Evolutionary conservation across 1,284 basidiomycete species (phyloP).

Genomic region (Hypsizygus ulmarius): DNA sequence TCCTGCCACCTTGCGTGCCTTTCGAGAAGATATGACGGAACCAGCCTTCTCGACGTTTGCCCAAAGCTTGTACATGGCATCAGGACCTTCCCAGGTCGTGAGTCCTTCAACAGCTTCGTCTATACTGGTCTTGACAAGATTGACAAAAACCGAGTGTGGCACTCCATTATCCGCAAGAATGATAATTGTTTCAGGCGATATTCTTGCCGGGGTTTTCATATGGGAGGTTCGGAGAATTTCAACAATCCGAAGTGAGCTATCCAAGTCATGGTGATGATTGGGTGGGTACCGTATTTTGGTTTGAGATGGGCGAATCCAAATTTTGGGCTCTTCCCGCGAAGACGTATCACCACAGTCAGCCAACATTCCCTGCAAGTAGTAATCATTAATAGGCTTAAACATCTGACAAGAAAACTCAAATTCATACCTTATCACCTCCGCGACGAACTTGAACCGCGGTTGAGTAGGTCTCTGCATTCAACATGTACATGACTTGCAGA

Average conservation of each 20-base stretch:
- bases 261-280: slow-evolving; percentile 34
- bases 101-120: slow-evolving; percentile 34
- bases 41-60: slow-evolving; percentile 37
- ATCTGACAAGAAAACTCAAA: neutral
- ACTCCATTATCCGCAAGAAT: slow-evolving; percentile 54
- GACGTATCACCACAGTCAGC: slow-evolving; percentile 30
- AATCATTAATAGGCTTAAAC: neutral
- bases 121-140: slow-evolving; percentile 37
- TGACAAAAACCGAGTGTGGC: slow-evolving; percentile 33
- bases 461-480: slow-evolving; percentile 38
- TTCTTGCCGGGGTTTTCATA: slow-evolving; percentile 36
- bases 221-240: slow-evolving; percentile 48
- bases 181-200: slow-evolving; percentile 49
- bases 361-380: slow-evolving; percentile 41
- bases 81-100: slow-evolving; percentile 42
- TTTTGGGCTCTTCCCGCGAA: slow-evolving; percentile 26
- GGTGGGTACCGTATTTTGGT: slow-evolving; percentile 44
- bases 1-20: slow-evolving; percentile 41
- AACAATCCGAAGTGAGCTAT: slow-evolving; percentile 42
- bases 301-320: slow-evolving; percentile 47
- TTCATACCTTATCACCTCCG: slow-evolving; percentile 41
- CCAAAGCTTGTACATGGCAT: slow-evolving; percentile 44
- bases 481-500: slow-evolving; percentile 28
- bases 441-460: slow-evolving; percentile 51
- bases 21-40: slow-evolving; percentile 41